These are phyloP conservation scores for Hypoxylon sp. DNA, from an alignment of 2,329 filamentous ascomycete genomes.

Conservation along the genomic window DNA sequence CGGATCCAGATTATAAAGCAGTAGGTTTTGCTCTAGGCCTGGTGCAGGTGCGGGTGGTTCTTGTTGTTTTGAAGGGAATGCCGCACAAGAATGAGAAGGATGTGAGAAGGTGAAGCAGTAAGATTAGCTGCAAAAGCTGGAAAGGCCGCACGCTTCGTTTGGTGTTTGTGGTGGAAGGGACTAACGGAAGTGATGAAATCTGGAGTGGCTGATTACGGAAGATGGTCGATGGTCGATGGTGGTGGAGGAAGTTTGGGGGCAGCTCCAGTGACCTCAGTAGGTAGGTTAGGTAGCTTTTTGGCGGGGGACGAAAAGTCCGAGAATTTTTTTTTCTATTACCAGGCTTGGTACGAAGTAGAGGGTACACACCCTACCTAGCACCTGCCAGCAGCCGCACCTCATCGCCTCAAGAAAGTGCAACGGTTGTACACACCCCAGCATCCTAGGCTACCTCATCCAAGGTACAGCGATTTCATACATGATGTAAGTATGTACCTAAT, in stretches of 20 bases:
- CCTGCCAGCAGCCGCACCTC: background rate
- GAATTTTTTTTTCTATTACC: conserved; percentile 35
- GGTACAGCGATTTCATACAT: background rate
- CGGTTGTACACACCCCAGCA: no score
- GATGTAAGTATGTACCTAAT: no score
- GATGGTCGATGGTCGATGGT: conserved; percentile 30
- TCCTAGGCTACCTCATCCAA: background rate
- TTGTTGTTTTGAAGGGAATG: background rate
- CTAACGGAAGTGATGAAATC: conserved; percentile 10
- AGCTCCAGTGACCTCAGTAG: conserved; percentile 32
- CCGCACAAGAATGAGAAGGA: no score
- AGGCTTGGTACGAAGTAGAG: no score
- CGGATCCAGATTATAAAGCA: background rate
- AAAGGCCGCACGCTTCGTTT: background rate
- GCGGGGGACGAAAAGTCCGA: conserved; percentile 39
- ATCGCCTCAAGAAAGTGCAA: background rate
- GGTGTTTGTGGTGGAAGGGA: background rate
- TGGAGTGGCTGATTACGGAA: conserved; percentile 11
- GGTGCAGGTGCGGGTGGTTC: background rate
- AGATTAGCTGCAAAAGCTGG: background rate
- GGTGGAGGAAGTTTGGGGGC: conserved; percentile 42
- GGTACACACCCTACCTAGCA: background rate
- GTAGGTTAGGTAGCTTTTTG: conserved; percentile 33
- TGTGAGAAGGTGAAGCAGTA: background rate
- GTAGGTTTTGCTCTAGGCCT: background rate